Percentiles rank a stretch among this genome's conserved stretches.
phyloP scores from a whole-genome alignment of 2,329 filamentous ascomycete species.

The Aspergillus pseudonomiae region DNA sequence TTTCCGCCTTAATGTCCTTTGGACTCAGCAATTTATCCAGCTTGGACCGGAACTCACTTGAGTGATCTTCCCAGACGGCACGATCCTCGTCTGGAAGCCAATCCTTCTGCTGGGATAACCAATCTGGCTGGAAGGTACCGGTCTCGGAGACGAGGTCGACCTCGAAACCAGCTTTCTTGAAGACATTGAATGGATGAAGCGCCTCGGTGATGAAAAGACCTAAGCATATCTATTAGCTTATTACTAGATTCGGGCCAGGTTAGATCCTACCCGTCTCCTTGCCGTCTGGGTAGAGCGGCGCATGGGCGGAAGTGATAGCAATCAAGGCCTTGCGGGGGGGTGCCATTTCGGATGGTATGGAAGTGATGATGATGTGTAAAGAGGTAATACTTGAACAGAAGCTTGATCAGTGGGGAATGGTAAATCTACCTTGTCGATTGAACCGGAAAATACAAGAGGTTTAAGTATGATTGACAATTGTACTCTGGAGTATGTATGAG shows the following conservation, averaged over 20 bases:
- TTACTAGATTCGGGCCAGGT: neutral
- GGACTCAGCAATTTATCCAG: constrained; percentile 36
- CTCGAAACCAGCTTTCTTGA: constrained; percentile 36
- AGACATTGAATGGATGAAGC: constrained; percentile 14
- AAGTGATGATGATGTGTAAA: neutral
- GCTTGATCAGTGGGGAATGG: neutral
- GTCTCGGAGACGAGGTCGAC: constrained; percentile 47
- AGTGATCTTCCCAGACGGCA: constrained; percentile 35
- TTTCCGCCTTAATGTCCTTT: constrained; percentile 26
- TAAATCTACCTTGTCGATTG: neutral
- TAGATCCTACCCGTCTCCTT: constrained; percentile 4
- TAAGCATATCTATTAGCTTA: neutral
- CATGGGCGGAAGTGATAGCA: constrained; percentile 8
- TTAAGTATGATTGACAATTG: neutral
- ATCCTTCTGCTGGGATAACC: constrained; percentile 41
- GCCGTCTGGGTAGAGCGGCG: constrained; percentile 8
- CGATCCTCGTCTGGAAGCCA: constrained; percentile 37
- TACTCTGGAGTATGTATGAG: neutral
- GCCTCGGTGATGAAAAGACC: constrained; percentile 12
- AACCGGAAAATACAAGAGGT: neutral
- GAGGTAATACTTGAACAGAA: neutral
- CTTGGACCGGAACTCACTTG: constrained; percentile 37
- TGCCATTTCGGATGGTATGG: neutral
- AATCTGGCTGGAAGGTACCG: constrained; percentile 37
- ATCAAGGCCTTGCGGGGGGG: constrained; percentile 7